Base-by-base conservation (phyloP, 2,329 filamentous ascomycete genomes). In the Epichloe elymi region DNA sequence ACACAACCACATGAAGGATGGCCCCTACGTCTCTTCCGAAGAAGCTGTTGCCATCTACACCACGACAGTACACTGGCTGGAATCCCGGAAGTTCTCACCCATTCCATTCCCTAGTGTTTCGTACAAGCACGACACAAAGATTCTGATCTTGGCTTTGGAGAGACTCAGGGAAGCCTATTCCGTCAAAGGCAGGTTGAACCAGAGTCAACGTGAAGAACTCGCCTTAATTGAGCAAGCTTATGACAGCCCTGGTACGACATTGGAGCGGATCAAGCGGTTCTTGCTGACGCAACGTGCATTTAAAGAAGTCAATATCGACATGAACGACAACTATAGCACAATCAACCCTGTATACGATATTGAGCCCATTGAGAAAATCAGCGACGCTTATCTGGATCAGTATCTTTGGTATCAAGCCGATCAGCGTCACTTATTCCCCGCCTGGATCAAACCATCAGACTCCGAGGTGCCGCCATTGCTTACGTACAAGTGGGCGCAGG, bases 261-360 rank as follows among this genome's bases (percentile, higher is more conserved):
- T 98, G 52, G 91, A 95, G 56, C 80, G 93, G 53, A 98, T 98
- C 72, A 98, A 98, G 75, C 86, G 93, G 46, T 97, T 97, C 74
- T 74, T 98, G 55, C 80, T 98, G 43, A 98, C 94, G 0, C 93
- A 98, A 65, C 82, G 93, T 66, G 93, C 94, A 1, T 98, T 98
- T 78, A 98, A 98, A 71, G 93, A 98, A 70, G 93, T 98, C 43
- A 93, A 91, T 51, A 98, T 98, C 58, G 93, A 98, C 65, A 98
- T 98, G 93, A 98, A 98, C 67, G 93, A 98, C 71, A 98, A 98
- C 64, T 98, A 98, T 72, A 97, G 83, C 74, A 91, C 88, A 17
- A 98, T 98, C 74, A 98, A 98, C 64, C 94, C 93, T 0, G 93
- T 98, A 1, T 98, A 98, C 64, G 93, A 98, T 59, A 93, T 98